Evolutionary conservation across 2,329 filamentous ascomycete species (phyloP).

Genomic region (Diplodia corticola): DNA sequence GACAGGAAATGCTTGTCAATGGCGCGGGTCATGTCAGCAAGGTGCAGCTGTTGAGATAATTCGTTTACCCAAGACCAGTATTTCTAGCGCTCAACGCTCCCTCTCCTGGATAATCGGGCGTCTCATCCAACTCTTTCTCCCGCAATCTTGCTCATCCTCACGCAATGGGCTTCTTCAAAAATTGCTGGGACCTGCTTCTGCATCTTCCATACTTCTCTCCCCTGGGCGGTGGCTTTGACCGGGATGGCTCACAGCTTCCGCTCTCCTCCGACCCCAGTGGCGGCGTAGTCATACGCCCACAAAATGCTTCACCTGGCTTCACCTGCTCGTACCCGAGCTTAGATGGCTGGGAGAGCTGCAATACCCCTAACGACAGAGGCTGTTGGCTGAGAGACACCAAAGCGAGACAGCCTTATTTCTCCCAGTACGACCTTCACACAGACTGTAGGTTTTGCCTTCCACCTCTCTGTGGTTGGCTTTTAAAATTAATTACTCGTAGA

Average conservation of each 20-base stretch:
- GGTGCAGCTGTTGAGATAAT: constrained; percentile 12
- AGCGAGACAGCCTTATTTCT: constrained; percentile 8
- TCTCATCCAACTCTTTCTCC: background rate
- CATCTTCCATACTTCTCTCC: constrained; percentile 17
- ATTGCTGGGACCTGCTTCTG: constrained; percentile 14
- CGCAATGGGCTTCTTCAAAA: constrained; percentile 20
- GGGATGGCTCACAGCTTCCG: constrained; percentile 13
- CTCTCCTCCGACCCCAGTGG: background rate
- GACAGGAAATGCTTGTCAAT: background rate
- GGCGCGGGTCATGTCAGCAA: background rate
- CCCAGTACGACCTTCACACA: constrained; percentile 29
- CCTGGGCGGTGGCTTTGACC: background rate
- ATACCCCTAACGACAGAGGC: constrained; percentile 26
- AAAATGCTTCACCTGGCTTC: constrained; percentile 24
- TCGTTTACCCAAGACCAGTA: background rate
- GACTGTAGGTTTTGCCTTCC: constrained; percentile 25
- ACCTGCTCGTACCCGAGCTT: constrained; percentile 28
- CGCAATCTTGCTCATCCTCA: constrained; percentile 4
- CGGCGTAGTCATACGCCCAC: background rate
- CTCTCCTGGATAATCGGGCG: background rate
- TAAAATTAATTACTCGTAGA: background rate
- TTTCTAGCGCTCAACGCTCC: constrained; percentile 8
- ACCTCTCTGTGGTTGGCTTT: background rate
- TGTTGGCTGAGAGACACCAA: constrained; percentile 32
- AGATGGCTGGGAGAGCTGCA: constrained; percentile 29